Base-by-base conservation (phyloP, 352 stramenopile genomes). In the Phytophthora chlamydospora region DNA sequence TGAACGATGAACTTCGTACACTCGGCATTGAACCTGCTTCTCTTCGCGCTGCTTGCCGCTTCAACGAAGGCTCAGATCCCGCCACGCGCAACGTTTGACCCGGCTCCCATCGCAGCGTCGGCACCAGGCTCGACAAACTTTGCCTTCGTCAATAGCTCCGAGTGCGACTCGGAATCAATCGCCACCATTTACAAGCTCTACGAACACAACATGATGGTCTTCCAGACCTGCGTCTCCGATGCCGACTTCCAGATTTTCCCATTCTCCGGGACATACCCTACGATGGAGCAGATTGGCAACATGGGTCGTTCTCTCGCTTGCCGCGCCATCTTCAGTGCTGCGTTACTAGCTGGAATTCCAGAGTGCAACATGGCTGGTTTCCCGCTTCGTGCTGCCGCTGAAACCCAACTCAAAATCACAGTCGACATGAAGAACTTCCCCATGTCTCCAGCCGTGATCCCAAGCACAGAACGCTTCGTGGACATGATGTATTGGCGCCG, bases 401-500 rank as follows among this genome's bases (percentile, higher is more conserved):
- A 86, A 45, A 78, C 76, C 10, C 33, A 75, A 34, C 59, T 83
- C 19, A 83, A 85, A 21, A 57, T 85, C 39, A 65, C 65, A 10
- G 66, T 85, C n/a, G 58, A 80, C 12, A 53, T 58, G 10, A 62
- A 52, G 38, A 62, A 59, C 34, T 68, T 58, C 47, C 57, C 63
- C 0, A 66, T 52, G 44, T 29, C 47, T 11, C 35, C 57, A 3
- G 50, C 24, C 27, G 55, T 64, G 7, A 58, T 73, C 24, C 75
- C 80, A 6, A 72, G 65, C 16, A 71, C 70, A 12, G 47, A 76
- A 17, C 68, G 78, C 27, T 88, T 88, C 49, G 68, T 75, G 31
- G 62, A 81, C 38, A 65, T 89, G 38, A 68, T 89, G 58, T 35
- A 74, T 16, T 89, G 78, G 76, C 63, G 80, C 13, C 76, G 78